A percentile compares a stretch with the other conserved stretches of the same genome.
Conservation (phyloP, 176 grass and related monocot species). For the Musa itinerans region DNA sequence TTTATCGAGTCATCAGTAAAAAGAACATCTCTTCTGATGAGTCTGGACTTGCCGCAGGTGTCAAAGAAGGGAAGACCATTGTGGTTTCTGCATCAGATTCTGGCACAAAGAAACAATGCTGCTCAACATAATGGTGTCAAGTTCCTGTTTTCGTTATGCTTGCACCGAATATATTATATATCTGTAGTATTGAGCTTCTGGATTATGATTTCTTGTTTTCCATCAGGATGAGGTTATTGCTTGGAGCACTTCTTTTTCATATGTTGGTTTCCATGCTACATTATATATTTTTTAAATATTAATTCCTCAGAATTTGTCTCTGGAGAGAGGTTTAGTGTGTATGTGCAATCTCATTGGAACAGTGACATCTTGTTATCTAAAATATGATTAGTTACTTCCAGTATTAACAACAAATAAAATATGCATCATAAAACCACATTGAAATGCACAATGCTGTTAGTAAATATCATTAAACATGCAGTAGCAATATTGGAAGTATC, state of each 20-base stretch:
- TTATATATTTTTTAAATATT: not conserved
- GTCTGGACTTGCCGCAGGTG: constrained; percentile 19
- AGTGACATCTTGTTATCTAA: not conserved
- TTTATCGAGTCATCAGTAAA: constrained; percentile 73
- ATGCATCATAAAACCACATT: too few species aligned
- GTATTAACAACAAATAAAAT: too few species aligned
- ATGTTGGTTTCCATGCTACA: not conserved
- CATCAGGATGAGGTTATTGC: not conserved
- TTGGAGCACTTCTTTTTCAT: not conserved
- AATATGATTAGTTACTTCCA: not conserved
- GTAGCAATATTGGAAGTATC: too few species aligned
- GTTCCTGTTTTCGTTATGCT: not conserved
- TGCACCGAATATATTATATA: not conserved
- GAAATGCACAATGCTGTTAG: too few species aligned
- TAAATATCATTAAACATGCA: too few species aligned
- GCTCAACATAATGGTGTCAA: constrained; percentile 38
- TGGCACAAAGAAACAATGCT: constrained; percentile 59
- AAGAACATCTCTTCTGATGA: constrained; percentile 53
- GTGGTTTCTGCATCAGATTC: constrained; percentile 35
- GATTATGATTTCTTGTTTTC: not conserved
- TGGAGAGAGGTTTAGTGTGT: not conserved
- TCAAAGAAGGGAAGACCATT: constrained; percentile 79
- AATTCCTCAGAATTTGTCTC: not conserved
- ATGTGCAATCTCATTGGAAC: not conserved
- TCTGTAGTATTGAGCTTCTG: not conserved